A percentile compares a stretch with the other conserved stretches of the same genome.
Conservation (phyloP, 805 yeast genomes). For the Wickerhamiella siamensis region DNA sequence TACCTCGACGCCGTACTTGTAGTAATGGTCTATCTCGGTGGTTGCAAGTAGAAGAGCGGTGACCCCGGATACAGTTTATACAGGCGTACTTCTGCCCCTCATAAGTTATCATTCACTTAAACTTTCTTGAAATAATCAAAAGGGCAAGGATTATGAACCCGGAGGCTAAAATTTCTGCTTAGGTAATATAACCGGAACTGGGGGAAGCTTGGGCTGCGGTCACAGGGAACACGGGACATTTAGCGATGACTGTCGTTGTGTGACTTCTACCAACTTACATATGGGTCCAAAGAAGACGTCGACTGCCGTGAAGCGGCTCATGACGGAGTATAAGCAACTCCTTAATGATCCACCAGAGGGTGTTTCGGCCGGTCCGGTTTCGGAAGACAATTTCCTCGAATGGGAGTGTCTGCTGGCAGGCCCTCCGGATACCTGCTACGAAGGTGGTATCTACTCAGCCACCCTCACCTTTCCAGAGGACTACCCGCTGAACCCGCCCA, state of each 20-base stretch:
- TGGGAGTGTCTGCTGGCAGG: constrained; percentile 84
- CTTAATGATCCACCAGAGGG: constrained; percentile 86
- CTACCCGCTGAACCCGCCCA: constrained; percentile 75
- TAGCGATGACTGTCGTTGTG: too few relatives aligned
- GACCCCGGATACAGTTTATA: constrained; percentile 69
- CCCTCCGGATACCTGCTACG: constrained; percentile 72
- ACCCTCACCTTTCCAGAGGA: constrained; percentile 56
- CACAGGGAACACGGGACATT: too few relatives aligned
- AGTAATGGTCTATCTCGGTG: constrained; percentile 70
- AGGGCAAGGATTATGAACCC: too few relatives aligned
- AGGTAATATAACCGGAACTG: too few relatives aligned
- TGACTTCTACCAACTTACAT: background rate
- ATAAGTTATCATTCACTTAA: constrained; percentile 8
- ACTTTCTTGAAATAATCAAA: too few relatives aligned
- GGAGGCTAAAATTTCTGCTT: too few relatives aligned
- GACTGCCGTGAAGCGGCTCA: constrained; percentile 75
- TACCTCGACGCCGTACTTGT: constrained; percentile 78
- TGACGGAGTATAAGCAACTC: constrained; percentile 81
- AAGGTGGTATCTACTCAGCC: constrained; percentile 79
- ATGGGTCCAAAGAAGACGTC: constrained; percentile 11
- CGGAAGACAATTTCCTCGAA: constrained; percentile 54
- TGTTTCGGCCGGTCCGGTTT: constrained; percentile 79
- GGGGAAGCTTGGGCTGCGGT: too few relatives aligned
- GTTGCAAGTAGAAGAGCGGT: constrained; percentile 72
- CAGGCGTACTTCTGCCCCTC: constrained; percentile 18